Percentiles rank a stretch among this genome's conserved stretches.
Conservation (phyloP, 257 asterid species). For the Solanum bukasovii region DNA sequence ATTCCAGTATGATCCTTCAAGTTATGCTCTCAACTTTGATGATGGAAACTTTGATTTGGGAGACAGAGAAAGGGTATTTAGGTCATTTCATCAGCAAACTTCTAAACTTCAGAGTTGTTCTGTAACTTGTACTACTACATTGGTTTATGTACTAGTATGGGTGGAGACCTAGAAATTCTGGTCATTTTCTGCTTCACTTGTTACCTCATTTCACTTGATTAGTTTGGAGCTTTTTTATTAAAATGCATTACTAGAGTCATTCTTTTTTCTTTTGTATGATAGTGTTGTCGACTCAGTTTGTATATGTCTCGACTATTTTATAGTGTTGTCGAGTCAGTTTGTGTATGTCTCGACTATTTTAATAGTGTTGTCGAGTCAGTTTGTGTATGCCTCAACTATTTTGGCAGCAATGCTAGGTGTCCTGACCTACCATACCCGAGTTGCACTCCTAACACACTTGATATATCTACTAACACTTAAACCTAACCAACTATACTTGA, state of each 20-base stretch:
- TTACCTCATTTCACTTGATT: neutral
- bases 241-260: neutral
- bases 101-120: neutral
- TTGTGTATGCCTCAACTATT: neutral
- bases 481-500: neutral
- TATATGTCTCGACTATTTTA: neutral
- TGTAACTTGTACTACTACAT: neutral
- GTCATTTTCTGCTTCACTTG: neutral
- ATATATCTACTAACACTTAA: neutral
- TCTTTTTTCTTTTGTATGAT: neutral
- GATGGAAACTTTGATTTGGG: neutral
- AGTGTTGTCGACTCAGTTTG: neutral
- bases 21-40: slow-evolving; percentile 12
- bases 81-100: neutral
- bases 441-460: neutral
- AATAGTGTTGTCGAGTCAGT: neutral
- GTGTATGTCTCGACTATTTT: neutral
- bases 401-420: neutral
- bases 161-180: neutral
- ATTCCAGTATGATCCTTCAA: slow-evolving; percentile 9
- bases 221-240: neutral
- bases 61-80: neutral
- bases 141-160: neutral
- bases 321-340: neutral
- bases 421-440: neutral